A percentile compares a stretch with the other conserved stretches of the same genome.
Conservation (phyloP, 768 basidiomycete genomes). For the Thelephora aurantiotincta region DNA sequence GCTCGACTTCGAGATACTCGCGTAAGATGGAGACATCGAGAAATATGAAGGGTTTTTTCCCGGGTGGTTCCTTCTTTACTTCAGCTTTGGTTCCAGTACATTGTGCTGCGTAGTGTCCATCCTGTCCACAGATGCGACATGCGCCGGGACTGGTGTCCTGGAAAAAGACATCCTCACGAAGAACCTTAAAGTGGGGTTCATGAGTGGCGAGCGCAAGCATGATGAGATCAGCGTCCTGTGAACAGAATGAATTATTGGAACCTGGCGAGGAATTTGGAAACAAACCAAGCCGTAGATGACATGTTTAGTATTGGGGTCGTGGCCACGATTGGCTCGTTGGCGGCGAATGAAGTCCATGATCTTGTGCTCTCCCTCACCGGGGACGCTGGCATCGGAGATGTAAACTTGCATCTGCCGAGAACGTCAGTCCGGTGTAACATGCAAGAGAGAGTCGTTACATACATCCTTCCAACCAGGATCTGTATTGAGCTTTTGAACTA, state of each 20-base stretch:
- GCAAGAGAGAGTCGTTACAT: neutral
- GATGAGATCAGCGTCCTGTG: slow-evolving; percentile 93
- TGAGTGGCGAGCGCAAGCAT: slow-evolving; percentile 98
- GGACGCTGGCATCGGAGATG: slow-evolving; percentile 93
- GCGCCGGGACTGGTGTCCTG: slow-evolving; percentile 62
- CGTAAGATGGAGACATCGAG: slow-evolving; percentile 91
- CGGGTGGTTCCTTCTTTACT: slow-evolving; percentile 48
- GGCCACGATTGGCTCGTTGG: slow-evolving; percentile 73
- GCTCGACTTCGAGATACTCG: slow-evolving; percentile 95
- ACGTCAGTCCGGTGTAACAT: neutral
- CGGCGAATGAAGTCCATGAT: slow-evolving; percentile 98
- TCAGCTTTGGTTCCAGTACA: slow-evolving; percentile 75
- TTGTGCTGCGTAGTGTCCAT: slow-evolving; percentile 90
- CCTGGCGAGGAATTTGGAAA: slow-evolving; percentile 1
- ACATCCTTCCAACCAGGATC: slow-evolving; percentile 96
- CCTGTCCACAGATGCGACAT: slow-evolving; percentile 89
- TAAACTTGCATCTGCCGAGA: slow-evolving; percentile 72
- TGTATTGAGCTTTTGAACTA: slow-evolving; percentile 84
- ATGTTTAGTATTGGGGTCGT: slow-evolving; percentile 90
- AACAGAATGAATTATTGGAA: slow-evolving; percentile 6
- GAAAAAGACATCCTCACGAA: slow-evolving; percentile 95
- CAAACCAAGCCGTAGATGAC: slow-evolving; percentile 94
- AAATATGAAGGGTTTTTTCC: slow-evolving; percentile 97
- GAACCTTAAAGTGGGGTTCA: slow-evolving; percentile 93
- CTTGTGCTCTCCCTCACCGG: slow-evolving; percentile 99